A percentile compares a stretch with the other conserved stretches of the same genome.
Conservation (phyloP, 495 filamentous ascomycete species). For the Aspergillus nanangensis region DNA sequence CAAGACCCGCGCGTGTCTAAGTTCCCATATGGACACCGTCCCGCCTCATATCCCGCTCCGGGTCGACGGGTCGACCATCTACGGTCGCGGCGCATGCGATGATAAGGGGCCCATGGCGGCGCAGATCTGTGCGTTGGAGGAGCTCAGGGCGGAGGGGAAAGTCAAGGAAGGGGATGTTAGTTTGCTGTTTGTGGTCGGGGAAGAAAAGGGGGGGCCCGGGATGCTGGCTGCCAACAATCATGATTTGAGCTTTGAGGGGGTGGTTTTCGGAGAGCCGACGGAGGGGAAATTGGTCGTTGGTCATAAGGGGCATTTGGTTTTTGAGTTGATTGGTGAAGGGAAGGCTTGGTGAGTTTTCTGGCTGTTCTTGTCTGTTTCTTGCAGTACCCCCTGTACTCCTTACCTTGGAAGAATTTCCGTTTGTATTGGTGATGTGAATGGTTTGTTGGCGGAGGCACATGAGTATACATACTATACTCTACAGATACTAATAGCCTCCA, state of each 20-base stretch:
- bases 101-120: constrained; percentile 80
- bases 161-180: constrained; percentile 40
- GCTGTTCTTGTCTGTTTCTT: background rate
- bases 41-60: constrained; percentile 51
- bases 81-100: constrained; percentile 74
- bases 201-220: constrained; percentile 68
- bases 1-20: constrained; percentile 47
- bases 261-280: constrained; percentile 80
- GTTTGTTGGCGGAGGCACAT: too few species aligned
- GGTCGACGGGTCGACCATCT: constrained; percentile 45
- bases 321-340: constrained; percentile 56
- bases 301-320: constrained; percentile 67
- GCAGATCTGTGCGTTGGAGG: constrained; percentile 56
- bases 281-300: constrained; percentile 72
- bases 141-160: constrained; percentile 9
- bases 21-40: constrained; percentile 61
- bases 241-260: constrained; percentile 39
- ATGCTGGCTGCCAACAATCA: constrained; percentile 47
- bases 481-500: too few species aligned
- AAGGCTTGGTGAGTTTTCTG: constrained; percentile 42
- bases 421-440: too few species aligned
- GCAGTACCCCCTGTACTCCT: too few species aligned
- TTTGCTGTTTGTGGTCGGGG: constrained; percentile 76
- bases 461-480: too few species aligned
- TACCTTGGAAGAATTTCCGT: too few species aligned